phyloP scores from a whole-genome alignment of 192 early-diverging fungal species.

The Rhizophlyctis rosea region DNA sequence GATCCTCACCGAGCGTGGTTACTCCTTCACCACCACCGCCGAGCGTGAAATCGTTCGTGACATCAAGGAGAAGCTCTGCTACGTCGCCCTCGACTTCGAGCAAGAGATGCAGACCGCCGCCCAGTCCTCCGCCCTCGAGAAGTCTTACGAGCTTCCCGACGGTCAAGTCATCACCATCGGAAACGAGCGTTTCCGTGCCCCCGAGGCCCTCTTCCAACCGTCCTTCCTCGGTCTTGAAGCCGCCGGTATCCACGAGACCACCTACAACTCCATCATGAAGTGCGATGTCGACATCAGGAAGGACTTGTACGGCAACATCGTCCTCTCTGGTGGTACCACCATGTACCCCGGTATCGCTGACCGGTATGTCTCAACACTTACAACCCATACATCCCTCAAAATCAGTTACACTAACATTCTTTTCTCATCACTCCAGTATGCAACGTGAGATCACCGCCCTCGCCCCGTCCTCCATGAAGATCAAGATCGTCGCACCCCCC shows the following conservation, averaged over 20 bases:
- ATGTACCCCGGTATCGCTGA: slow-evolving; percentile 98
- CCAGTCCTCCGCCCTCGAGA: slow-evolving; percentile 89
- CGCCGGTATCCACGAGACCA: slow-evolving; percentile 95
- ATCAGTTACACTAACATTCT: neutral
- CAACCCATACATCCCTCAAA: neutral
- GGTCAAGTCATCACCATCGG: slow-evolving; percentile 98
- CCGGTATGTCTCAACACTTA: slow-evolving; percentile 40
- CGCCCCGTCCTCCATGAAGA: slow-evolving; percentile 56
- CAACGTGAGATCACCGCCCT: slow-evolving; percentile 54
- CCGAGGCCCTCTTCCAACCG: slow-evolving; percentile 93
- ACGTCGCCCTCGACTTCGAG: slow-evolving; percentile 96
- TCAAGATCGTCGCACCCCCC: slow-evolving; percentile 58
- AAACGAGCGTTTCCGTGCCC: slow-evolving; percentile 95
- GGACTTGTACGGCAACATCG: slow-evolving; percentile 95
- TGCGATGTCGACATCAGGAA: slow-evolving; percentile 96
- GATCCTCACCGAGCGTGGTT: slow-evolving; percentile 93
- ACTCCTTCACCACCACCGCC: slow-evolving; percentile 92
- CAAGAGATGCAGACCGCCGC: slow-evolving; percentile 95
- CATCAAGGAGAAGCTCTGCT: slow-evolving; percentile 99
- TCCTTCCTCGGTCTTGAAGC: slow-evolving; percentile 86
- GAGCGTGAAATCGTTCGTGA: slow-evolving; percentile 98
- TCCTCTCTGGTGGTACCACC: slow-evolving; percentile 94
- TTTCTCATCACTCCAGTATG: slow-evolving; percentile 33
- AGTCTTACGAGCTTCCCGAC: slow-evolving; percentile 98
- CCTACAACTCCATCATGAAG: slow-evolving; percentile 96